These are phyloP conservation scores for Trichoderma sp. DNA, from an alignment of 2,329 filamentous ascomycete species.

Conservation along the genomic window DNA sequence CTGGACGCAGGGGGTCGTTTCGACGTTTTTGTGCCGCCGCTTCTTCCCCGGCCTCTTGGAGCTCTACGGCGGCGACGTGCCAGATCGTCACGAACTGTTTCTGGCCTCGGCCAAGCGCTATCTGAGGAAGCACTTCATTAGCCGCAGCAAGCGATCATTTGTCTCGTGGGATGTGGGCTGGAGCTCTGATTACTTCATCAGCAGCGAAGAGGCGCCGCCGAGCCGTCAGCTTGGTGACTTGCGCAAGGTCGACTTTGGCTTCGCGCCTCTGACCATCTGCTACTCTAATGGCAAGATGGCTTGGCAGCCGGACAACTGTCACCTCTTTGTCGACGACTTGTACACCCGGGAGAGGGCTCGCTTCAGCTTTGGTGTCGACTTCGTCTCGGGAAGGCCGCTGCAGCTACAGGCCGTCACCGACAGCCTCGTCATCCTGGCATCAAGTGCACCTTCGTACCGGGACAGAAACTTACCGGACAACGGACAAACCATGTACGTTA, in stretches of 20 bases:
- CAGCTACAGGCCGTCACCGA: conserved; percentile 28
- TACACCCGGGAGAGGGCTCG: conserved; percentile 24
- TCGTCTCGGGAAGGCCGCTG: conserved; percentile 25
- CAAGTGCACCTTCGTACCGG: background rate
- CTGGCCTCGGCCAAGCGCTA: conserved; percentile 20
- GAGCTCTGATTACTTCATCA: conserved; percentile 19
- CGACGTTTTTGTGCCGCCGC: conserved; percentile 25
- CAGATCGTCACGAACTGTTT: conserved; percentile 25
- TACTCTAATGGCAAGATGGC: conserved; percentile 32
- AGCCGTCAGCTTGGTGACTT: conserved; percentile 6
- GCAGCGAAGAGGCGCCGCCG: background rate
- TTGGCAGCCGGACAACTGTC: conserved; percentile 30
- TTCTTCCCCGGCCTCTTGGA: conserved; percentile 35
- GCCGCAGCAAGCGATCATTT: conserved; percentile 1
- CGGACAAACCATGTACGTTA: conserved; percentile 20
- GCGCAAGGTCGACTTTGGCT: conserved; percentile 21
- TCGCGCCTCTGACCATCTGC: conserved; percentile 19
- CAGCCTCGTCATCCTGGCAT: conserved; percentile 26
- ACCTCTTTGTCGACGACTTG: conserved; percentile 32
- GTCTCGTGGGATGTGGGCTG: conserved; percentile 25
- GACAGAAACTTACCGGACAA: conserved; percentile 4
- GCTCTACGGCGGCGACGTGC: conserved; percentile 4
- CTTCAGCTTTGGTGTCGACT: conserved; percentile 25
- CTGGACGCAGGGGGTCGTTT: conserved; percentile 31
- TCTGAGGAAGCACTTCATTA: conserved; percentile 22